Percentiles rank a stretch among this genome's conserved stretches.
Evolutionary conservation across 106 monocot species (phyloP).

Genomic region (Dendrobium catenatum): DNA sequence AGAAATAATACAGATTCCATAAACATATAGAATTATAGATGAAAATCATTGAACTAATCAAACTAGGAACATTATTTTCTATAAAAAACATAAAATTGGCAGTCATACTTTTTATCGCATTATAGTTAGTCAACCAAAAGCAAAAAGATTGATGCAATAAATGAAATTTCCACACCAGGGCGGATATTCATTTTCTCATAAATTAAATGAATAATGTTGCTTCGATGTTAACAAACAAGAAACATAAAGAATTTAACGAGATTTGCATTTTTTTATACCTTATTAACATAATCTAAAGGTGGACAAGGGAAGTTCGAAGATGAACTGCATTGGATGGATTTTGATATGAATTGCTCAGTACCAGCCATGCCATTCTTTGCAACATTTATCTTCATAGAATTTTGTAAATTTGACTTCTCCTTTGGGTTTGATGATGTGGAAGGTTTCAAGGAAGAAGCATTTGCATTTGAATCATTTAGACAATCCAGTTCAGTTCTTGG

Average conservation of each 20-base stretch:
- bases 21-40: not conserved
- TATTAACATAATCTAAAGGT: slow-evolving; percentile 3
- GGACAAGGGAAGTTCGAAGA: slow-evolving; percentile 3
- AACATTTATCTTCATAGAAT: not conserved
- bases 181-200: not conserved
- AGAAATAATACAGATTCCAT: not conserved
- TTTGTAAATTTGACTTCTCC: not conserved
- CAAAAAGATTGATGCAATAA: not conserved
- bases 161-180: not conserved
- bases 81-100: not conserved
- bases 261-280: slow-evolving; percentile 8
- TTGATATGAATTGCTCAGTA: slow-evolving; percentile 9
- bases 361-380: not conserved
- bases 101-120: not conserved
- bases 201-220: not conserved
- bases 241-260: not conserved
- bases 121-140: not conserved
- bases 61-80: not conserved
- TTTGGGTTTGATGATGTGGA: not conserved
- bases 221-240: not conserved
- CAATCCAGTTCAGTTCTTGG: not conserved
- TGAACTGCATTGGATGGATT: not conserved
- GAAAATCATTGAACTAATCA: not conserved
- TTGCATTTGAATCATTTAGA: not conserved
- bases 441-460: not conserved